Evolutionary conservation across 2,329 filamentous ascomycete genomes (phyloP).

Genomic region (Dendrostoma leiphaemia): DNA sequence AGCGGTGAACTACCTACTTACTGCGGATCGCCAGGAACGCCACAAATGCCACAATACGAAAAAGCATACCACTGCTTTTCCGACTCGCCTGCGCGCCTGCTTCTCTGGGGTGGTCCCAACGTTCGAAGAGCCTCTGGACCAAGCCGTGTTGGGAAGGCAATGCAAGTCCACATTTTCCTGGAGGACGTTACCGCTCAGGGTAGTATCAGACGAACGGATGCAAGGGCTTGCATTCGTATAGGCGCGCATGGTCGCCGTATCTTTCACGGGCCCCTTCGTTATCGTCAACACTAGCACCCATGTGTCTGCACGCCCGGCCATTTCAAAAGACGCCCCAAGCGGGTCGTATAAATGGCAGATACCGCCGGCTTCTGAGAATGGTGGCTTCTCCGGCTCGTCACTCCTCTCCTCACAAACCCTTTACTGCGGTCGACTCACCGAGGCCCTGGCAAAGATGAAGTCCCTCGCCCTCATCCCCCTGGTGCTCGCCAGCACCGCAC

Average conservation of each 20-base stretch:
- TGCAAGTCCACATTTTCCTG: neutral
- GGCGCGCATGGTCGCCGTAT: neutral
- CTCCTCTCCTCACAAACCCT: neutral
- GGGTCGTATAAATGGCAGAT: too few species aligned
- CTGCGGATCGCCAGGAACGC: too few species aligned
- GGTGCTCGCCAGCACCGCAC: slow-evolving; percentile 26
- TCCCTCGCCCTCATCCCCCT: slow-evolving; percentile 15
- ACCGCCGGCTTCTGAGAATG: too few species aligned
- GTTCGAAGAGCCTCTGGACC: neutral
- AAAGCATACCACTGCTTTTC: too few species aligned
- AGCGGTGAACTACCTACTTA: too few species aligned
- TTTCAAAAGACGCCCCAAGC: neutral
- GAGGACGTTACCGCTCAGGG: neutral
- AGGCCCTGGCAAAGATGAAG: slow-evolving; percentile 26
- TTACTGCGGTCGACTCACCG: neutral
- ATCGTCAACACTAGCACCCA: neutral
- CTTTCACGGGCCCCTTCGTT: neutral
- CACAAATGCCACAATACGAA: too few species aligned
- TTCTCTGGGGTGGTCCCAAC: neutral
- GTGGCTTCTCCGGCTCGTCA: neutral
- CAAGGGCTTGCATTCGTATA: neutral
- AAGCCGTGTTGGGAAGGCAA: neutral
- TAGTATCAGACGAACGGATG: neutral
- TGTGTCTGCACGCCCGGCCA: neutral
- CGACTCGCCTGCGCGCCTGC: too few species aligned